Evolutionary conservation across 139 green algal genomes (phyloP).

Genomic region (Dunaliella primolecta): DNA sequence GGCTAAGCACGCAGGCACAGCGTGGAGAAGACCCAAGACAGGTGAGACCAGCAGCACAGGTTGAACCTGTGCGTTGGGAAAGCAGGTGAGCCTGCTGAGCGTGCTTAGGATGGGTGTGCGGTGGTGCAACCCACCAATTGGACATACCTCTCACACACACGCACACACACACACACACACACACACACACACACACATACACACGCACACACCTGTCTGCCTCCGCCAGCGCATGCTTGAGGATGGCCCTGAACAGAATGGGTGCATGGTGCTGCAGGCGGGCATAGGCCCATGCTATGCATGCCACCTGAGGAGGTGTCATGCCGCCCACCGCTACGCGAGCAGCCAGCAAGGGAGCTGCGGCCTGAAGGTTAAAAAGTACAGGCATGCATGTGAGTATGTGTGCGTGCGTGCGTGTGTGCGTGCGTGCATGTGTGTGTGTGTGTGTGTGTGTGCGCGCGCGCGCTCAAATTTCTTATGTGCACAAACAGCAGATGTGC

Average conservation of each 20-base stretch:
- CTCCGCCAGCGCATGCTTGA: constrained; percentile 1
- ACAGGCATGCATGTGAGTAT: background rate
- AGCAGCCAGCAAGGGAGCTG: background rate
- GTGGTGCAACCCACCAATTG: too few relatives aligned
- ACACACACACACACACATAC: too few relatives aligned
- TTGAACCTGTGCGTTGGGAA: too few relatives aligned
- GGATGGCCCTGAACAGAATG: constrained; percentile 24
- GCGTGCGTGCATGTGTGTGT: constrained; percentile 3
- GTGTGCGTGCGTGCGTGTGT: constrained; percentile 1
- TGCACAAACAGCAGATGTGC: too few relatives aligned
- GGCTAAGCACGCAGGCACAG: too few relatives aligned
- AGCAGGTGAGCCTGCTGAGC: too few relatives aligned
- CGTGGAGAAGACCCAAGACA: too few relatives aligned
- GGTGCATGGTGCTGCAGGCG: constrained; percentile 25
- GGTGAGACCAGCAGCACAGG: too few relatives aligned
- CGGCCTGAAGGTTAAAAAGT: background rate
- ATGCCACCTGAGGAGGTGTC: constrained; percentile 16
- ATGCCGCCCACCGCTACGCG: background rate
- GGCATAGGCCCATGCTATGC: constrained; percentile 30
- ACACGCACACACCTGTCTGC: constrained; percentile 6
- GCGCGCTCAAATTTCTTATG: too few relatives aligned
- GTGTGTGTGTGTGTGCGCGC: background rate
- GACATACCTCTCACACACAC: too few relatives aligned
- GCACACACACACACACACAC: too few relatives aligned
- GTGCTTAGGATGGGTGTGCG: too few relatives aligned